Evolutionary conservation across 805 yeast genomes (phyloP).

Genomic region (Yarrowia hollandica): DNA sequence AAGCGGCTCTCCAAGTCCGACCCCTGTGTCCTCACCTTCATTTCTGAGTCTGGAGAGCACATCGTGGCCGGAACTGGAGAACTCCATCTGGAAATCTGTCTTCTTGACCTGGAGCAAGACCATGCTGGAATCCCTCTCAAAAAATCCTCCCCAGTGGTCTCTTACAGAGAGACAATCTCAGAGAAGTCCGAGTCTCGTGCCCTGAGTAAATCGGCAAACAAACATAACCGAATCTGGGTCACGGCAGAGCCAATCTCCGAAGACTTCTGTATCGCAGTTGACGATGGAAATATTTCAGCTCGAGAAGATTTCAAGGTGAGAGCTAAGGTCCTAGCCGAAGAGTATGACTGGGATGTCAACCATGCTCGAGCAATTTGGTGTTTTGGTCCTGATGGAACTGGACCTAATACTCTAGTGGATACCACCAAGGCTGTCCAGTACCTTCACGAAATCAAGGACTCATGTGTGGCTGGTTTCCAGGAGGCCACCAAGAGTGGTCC

Average conservation of each 20-base stretch:
- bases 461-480: constrained; percentile 99
- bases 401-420: constrained; percentile 98
- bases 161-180: constrained; percentile 98
- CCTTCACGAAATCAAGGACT: constrained; percentile 98
- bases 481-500: constrained; percentile 99
- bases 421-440: constrained; percentile 99
- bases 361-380: constrained; percentile 99
- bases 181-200: constrained; percentile 93
- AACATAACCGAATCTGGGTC: constrained; percentile 99
- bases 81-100: constrained; percentile 97
- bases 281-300: constrained; percentile 85
- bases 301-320: constrained; percentile 98
- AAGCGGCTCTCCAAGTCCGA: constrained; percentile 99
- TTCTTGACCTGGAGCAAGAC: constrained; percentile 92
- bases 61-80: constrained; percentile 99
- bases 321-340: constrained; percentile 98
- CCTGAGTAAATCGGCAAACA: constrained; percentile 98
- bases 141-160: constrained; percentile 95
- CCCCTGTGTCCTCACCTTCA: constrained; percentile 90
- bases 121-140: constrained; percentile 99
- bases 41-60: constrained; percentile 97
- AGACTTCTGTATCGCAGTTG: constrained; percentile 89
- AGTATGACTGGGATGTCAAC: constrained; percentile 98
- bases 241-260: constrained; percentile 96
- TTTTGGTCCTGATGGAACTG: constrained; percentile 99